phyloP scores from a whole-genome alignment of 1,284 basidiomycete species.

The Bjerkandera adusta region DNA sequence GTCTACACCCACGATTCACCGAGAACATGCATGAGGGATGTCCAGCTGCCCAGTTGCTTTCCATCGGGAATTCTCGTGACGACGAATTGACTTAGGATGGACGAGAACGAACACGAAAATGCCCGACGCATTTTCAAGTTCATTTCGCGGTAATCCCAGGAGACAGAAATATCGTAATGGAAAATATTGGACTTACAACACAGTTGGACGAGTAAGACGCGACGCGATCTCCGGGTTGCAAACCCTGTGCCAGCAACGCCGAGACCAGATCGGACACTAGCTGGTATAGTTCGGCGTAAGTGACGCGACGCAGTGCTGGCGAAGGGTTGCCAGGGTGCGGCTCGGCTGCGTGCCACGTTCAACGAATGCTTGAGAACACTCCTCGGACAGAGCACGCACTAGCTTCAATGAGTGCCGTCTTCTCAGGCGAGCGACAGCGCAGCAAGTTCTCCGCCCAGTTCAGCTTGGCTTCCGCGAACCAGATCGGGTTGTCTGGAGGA shows the following conservation, averaged over 20 bases:
- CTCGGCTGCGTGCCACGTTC: slow-evolving; percentile 46
- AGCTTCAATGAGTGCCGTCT: slow-evolving; percentile 75
- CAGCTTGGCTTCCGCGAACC: slow-evolving; percentile 70
- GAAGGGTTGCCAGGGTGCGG: slow-evolving; percentile 47
- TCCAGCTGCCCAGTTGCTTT: too few relatives aligned
- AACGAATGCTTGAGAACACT: background rate
- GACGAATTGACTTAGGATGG: too few relatives aligned
- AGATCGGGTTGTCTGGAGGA: slow-evolving; percentile 73
- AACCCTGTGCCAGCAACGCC: slow-evolving; percentile 56
- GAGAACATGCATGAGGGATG: too few relatives aligned
- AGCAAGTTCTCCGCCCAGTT: slow-evolving; percentile 92
- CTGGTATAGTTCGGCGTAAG: slow-evolving; percentile 61
- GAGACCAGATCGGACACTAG: slow-evolving; percentile 64
- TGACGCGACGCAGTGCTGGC: slow-evolving; percentile 47
- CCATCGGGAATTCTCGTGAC: too few relatives aligned
- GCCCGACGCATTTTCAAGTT: background rate
- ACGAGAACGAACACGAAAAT: too few relatives aligned
- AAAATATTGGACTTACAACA: slow-evolving; percentile 47
- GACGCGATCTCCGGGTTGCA: slow-evolving; percentile 72
- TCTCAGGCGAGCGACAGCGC: slow-evolving; percentile 50
- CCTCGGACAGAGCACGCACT: slow-evolving; percentile 41
- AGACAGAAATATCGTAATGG: background rate
- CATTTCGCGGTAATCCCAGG: background rate
- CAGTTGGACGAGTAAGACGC: slow-evolving; percentile 83
- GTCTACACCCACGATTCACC: too few relatives aligned